A percentile compares a stretch with the other conserved stretches of the same genome.
Conservation (phyloP, 2,329 filamentous ascomycete genomes). For the Leptographium lundbergii region DNA sequence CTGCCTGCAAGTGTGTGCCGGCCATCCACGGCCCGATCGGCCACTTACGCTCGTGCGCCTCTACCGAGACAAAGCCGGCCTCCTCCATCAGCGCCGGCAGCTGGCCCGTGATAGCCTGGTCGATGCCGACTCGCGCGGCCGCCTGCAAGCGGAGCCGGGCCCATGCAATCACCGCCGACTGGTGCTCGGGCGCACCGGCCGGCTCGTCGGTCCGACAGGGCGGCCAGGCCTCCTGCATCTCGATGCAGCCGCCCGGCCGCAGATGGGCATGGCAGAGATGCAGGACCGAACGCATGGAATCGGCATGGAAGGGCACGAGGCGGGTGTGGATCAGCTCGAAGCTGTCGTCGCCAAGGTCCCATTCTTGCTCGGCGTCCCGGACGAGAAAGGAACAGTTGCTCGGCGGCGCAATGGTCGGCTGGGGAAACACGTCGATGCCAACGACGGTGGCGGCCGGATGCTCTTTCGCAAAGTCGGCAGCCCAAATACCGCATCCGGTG, state of each 20-base stretch:
- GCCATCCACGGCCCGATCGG: background rate
- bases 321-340: background rate
- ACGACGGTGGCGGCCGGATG: background rate
- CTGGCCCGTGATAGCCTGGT: background rate
- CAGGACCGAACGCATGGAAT: background rate
- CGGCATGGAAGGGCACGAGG: background rate
- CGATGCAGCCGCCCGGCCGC: background rate
- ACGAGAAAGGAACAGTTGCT: background rate
- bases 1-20: background rate
- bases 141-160: background rate
- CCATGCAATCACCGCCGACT: background rate
- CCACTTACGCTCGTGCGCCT: background rate
- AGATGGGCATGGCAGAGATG: background rate
- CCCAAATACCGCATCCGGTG: background rate
- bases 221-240: background rate
- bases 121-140: background rate
- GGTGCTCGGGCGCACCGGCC: background rate
- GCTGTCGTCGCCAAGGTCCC: background rate
- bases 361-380: background rate
- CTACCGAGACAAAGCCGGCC: background rate
- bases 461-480: background rate
- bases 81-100: background rate
- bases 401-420: background rate
- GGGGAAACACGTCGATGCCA: background rate
- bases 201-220: background rate